Base-by-base conservation (phyloP, 495 filamentous ascomycete species). In the Daldinia loculata region DNA sequence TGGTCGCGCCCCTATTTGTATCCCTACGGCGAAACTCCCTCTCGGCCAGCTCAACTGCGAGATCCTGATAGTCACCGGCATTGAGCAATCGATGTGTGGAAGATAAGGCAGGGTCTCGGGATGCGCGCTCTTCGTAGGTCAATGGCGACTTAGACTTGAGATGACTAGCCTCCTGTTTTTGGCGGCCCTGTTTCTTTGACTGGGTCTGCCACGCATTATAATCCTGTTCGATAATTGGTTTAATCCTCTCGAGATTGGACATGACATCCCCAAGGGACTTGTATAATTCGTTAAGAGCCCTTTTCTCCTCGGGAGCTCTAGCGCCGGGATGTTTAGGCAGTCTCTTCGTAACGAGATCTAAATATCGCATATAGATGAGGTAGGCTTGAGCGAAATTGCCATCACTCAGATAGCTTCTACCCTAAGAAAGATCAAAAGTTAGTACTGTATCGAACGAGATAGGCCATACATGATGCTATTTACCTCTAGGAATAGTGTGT, bases 351-450 rank as follows among this genome's bases (percentile, higher is more conserved):
- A 92, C 84, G 6, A 98, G 85, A 53, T 86, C 85, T 11, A 91
- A 90, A 79, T 94, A 93, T 76, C 95, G 89, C 67, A 94, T 90
- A 8, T 97, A 85, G 17, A 98, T 83, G 24, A 98, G 82, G 80
- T 95, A 99, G 2, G 95, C 90, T 75, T 95, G 91, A 64, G 94
- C 87, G 53, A 93, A 85, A 80, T 97, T 92, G 62, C 91, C 89
- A 81, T 99, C 96, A 19, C 83, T 87, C 74, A 94, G 86, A 78
- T 97, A 97, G 68, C 93, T 92, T 11, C 74, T 69, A 5, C 75
- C 81, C 84, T 84, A 17, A 11, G 32, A 22, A 26, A 45, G 41
- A 29, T 15, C 53, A 36, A 52, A 56, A 15, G 60, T 73, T 19
- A 65, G 51, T 24, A 26, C 56, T 15, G 17, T 43, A 62, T 50